Conservation (phyloP, 2,329 filamentous ascomycete genomes). For the Phialocephala subalpina region DNA sequence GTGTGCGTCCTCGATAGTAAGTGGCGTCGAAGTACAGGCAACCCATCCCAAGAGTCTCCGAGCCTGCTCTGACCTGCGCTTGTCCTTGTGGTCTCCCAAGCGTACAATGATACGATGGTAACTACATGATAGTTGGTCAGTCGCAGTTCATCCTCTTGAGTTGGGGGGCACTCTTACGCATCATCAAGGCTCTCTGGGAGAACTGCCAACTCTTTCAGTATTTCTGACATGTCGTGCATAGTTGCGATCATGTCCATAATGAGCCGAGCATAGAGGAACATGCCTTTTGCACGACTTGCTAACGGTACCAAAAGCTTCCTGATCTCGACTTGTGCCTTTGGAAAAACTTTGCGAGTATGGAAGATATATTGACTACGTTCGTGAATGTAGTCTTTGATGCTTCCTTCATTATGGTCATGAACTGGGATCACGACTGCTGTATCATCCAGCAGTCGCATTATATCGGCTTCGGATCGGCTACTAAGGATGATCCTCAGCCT, state of each 20-base stretch:
- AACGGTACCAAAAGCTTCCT: constrained; percentile 8
- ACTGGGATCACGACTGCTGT: constrained; percentile 7
- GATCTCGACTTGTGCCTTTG: constrained; percentile 11
- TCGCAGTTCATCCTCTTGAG: neutral
- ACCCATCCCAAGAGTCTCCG: constrained; percentile 15
- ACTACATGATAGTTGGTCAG: constrained; percentile 7
- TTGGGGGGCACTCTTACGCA: constrained; percentile 10
- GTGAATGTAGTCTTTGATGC: constrained; percentile 9
- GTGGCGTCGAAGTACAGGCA: constrained; percentile 6
- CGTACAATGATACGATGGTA: constrained; percentile 11
- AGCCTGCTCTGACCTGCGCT: neutral
- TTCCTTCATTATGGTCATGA: constrained; percentile 15
- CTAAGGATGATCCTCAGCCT: constrained; percentile 11
- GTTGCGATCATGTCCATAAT: constrained; percentile 13
- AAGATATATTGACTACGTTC: constrained; percentile 1
- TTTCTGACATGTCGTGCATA: constrained; percentile 9
- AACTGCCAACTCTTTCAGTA: constrained; percentile 14
- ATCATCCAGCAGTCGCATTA: neutral
- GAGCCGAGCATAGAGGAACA: constrained; percentile 21
- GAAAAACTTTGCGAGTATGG: neutral
- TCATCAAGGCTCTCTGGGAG: constrained; percentile 21
- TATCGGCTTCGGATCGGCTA: constrained; percentile 4
- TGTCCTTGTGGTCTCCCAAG: neutral
- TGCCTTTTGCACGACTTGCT: constrained; percentile 12
- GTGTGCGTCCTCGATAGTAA: constrained; percentile 8